Evolutionary conservation across 805 yeast genomes (phyloP).

Genomic region (Starmerella cellae): DNA sequence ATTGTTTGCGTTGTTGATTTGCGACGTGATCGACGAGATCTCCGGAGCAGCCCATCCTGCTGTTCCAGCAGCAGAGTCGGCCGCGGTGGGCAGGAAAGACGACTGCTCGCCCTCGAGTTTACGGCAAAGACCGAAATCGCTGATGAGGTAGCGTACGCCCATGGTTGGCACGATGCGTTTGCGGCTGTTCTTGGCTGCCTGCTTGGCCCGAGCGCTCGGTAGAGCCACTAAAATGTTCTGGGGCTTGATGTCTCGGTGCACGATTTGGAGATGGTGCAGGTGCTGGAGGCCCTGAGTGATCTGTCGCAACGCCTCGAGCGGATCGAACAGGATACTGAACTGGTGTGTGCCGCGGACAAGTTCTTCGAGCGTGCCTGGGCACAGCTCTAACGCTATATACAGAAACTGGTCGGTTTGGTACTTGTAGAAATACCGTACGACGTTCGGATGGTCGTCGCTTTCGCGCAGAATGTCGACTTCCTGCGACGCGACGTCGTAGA

Average conservation of each 20-base stretch:
- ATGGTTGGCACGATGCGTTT: slow-evolving; percentile 1
- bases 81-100: slow-evolving; percentile 68
- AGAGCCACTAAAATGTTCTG: slow-evolving; percentile 81
- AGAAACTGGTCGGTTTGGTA: slow-evolving; percentile 76
- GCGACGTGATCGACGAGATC: slow-evolving; percentile 10
- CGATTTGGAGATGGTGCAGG: slow-evolving; percentile 77
- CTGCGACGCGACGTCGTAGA: slow-evolving; percentile 85
- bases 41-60: slow-evolving; percentile 99
- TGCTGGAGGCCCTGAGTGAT: slow-evolving; percentile 76
- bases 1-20: not conserved
- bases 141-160: slow-evolving; percentile 55
- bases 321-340: slow-evolving; percentile 17
- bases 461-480: slow-evolving; percentile 80
- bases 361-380: slow-evolving; percentile 81
- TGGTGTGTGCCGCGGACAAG: slow-evolving; percentile 38
- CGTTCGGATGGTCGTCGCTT: slow-evolving; percentile 94
- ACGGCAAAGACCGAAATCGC: slow-evolving; percentile 94
- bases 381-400: slow-evolving; percentile 84
- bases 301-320: slow-evolving; percentile 43
- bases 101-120: slow-evolving; percentile 85
- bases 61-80: slow-evolving; percentile 72
- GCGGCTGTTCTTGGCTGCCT: not conserved
- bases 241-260: slow-evolving; percentile 89
- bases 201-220: slow-evolving; percentile 25
- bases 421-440: slow-evolving; percentile 84